Conservation (phyloP, 169 alveolate species). For the Plasmodium vivax region DNA sequence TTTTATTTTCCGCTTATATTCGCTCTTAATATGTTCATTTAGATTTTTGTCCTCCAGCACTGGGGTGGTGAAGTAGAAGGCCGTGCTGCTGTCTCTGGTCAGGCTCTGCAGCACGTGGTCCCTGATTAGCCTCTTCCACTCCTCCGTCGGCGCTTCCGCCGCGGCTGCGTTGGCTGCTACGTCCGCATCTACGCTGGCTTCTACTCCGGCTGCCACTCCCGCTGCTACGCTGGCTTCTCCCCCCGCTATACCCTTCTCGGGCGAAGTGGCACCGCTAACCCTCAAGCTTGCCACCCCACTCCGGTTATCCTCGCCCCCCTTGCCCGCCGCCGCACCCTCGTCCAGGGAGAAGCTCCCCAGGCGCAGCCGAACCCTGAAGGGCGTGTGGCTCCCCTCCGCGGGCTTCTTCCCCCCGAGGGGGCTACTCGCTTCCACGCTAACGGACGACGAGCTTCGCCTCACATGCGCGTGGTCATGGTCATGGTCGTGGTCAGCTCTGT, state of each 20-base stretch:
- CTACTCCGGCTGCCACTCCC: background rate
- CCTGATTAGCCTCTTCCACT: slow-evolving; percentile 29
- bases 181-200: background rate
- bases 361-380: background rate
- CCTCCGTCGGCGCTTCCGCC: background rate
- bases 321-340: background rate
- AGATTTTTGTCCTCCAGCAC: slow-evolving; percentile 40
- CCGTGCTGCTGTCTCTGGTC: slow-evolving; percentile 11
- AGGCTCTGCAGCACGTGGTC: slow-evolving; percentile 13
- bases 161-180: background rate
- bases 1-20: slow-evolving; percentile 21
- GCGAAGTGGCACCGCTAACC: background rate
- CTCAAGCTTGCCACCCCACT: background rate
- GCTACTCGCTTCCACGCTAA: background rate
- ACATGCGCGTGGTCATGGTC: too few relatives aligned
- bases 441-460: background rate
- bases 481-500: background rate
- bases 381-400: background rate
- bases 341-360: background rate
- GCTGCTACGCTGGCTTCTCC: background rate
- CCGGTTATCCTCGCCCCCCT: background rate
- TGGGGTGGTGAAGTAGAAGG: slow-evolving; percentile 41
- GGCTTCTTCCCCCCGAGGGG: background rate
- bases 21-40: slow-evolving; percentile 19
- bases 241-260: background rate